Base-by-base conservation (phyloP, 495 filamentous ascomycete species). In the Neurospora cerealis region DNA sequence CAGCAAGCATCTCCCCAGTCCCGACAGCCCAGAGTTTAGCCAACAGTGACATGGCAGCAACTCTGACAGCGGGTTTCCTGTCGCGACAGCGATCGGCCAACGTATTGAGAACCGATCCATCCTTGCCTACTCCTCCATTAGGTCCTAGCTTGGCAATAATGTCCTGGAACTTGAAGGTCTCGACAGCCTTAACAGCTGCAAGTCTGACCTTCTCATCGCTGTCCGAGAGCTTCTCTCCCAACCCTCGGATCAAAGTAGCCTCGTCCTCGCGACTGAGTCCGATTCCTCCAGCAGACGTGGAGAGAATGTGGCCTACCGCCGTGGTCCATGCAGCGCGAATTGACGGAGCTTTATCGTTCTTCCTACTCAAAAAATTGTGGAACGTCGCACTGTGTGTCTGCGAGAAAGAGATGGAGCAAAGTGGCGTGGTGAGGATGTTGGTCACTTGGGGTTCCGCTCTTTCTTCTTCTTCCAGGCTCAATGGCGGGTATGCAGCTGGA, bases 1-100 rank as follows among this genome's bases (percentile, higher is more conserved):
- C 93, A 60, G 90, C 89, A 54, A 93, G 90, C 74, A 99, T 91
- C 74, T 97, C 94, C 28, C 94, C 93, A 24, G 89, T 89, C 1
- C 93, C 95, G 70, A 95, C 94, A 13, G 91, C 96, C 96, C 96
- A 99, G 54, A 97, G 91, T 69, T 91, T 90, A 24, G 89, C 92
- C 15, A 98, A 82, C 38, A 94, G 87, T 42, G 88, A 90, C 90
- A 97, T 97, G 38, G 92, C 94, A 74, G 93, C 95, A 70, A 90
- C 88, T 70, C 95, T 91, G 15, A 99, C 91, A 41, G 88, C 86
- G 19, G 90, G 91, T 78, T 92, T 96, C 69, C 89, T 90, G 83
- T 99, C 96, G 79, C 95, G 93, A 60, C 92, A 92, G 73, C 96
- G 89, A 75, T 98, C 95, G 36, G 93, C 93, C 19, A 99, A 87